Evolutionary conservation across 2,329 filamentous ascomycete species (phyloP).

Genomic region (Sclerotinia sclerotiorum): DNA sequence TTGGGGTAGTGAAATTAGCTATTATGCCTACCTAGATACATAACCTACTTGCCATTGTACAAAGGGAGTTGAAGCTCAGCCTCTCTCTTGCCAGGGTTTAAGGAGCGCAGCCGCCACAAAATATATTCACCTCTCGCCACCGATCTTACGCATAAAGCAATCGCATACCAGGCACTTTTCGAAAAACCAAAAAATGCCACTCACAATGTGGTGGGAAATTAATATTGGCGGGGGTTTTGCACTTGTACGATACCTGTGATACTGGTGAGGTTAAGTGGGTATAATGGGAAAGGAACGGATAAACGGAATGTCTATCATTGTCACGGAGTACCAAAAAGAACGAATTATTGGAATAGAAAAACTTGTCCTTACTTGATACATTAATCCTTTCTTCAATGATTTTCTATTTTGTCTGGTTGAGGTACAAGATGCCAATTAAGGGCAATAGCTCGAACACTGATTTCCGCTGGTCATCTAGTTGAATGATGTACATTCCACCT

Average conservation of each 20-base stretch:
- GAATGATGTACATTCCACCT: constrained; percentile 3
- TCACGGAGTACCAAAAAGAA: background rate
- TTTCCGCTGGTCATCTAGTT: background rate
- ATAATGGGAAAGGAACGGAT: background rate
- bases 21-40: no score
- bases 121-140: background rate
- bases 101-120: constrained; percentile 7
- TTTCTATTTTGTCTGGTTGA: background rate
- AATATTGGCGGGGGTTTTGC: background rate
- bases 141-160: background rate
- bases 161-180: background rate
- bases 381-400: constrained; percentile 1
- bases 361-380: constrained; percentile 24
- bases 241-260: background rate
- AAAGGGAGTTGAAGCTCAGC: constrained; percentile 15
- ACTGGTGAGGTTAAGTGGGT: background rate
- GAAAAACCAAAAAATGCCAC: background rate
- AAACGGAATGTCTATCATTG: background rate
- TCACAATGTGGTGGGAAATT: background rate
- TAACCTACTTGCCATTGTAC: background rate
- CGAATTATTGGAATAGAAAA: constrained; percentile 3
- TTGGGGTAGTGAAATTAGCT: background rate
- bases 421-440: background rate
- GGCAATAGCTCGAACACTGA: background rate
- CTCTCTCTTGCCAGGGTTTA: background rate